Base-by-base conservation (phyloP, 768 basidiomycete genomes). In the Rhizopogon rudus region DNA sequence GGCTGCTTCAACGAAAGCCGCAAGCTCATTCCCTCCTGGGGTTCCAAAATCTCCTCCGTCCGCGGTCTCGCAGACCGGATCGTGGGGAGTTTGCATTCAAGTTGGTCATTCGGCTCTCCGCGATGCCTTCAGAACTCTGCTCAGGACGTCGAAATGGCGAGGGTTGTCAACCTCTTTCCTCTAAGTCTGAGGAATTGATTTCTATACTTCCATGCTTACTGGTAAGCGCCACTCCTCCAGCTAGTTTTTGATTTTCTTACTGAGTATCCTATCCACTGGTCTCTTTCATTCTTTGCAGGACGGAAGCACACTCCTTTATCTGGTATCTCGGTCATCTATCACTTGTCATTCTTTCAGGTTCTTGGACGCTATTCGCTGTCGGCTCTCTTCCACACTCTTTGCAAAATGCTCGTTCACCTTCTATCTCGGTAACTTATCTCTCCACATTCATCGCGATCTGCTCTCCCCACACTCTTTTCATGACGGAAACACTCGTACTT, bases 1-100 rank as follows among this genome's bases (percentile, higher is more conserved):
- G 84, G 89, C 69, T 80, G 83, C 40, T 92, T 90, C 73, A 69
- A 75, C 55, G 60, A 66, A 28, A 73, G 75, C 48, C 71, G 74
- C 6, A 64, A 63, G 8, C 56, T 70, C 17, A 68, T 91, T 1
- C 88, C 89, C 12, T 87, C 85, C 0, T 91, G 85, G 85, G 84
- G 85, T 29, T 75, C 79, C 0, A 69, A 82, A 57, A 77, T 89
- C 58, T 64, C 79, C 53, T 91, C 91, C 66, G 81, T 84, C 56
- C 71, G 81, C 20, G 88, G 88, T 3, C 73, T 91, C 42, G 84
- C 79, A n/a, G 75, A 87, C 66, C 90, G 88, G 87, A 87, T 91
- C 56, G 82, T 84, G 28, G 87, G 87, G 28, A 85, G 81, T 42
- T 65, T 88, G 22, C 83, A 87, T 63, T 25, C 25, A 25, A 25